Conservation (phyloP, 257 asterid genomes). For the Capsicum rhomboideum region DNA sequence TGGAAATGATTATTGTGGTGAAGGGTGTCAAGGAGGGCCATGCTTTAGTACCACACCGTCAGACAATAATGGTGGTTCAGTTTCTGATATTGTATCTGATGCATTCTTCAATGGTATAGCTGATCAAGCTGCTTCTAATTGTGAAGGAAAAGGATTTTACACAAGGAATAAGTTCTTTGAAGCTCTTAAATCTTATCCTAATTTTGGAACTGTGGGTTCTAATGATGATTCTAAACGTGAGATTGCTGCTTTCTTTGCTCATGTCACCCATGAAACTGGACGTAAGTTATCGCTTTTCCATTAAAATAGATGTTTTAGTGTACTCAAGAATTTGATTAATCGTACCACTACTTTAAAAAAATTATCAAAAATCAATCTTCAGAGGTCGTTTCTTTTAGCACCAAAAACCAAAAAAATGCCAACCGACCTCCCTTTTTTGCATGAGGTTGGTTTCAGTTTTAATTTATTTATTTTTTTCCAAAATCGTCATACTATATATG, state of each 20-base stretch:
- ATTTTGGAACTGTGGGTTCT: constrained; percentile 38
- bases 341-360: not conserved
- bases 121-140: constrained; percentile 19
- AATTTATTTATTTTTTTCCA: too few relatives aligned
- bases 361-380: not conserved
- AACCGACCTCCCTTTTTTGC: not conserved
- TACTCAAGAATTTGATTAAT: not conserved
- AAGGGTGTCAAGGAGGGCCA: constrained; percentile 40
- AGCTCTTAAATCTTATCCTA: constrained; percentile 22
- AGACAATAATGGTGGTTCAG: not conserved
- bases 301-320: not conserved
- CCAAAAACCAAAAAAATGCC: not conserved
- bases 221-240: constrained; percentile 29
- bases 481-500: not conserved
- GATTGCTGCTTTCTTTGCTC: constrained; percentile 53
- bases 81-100: constrained; percentile 11
- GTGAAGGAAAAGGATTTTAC: constrained; percentile 35
- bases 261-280: constrained; percentile 44
- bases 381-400: not conserved
- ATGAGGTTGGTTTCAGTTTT: not conserved
- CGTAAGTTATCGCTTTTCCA: not conserved
- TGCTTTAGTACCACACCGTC: not conserved
- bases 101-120: constrained; percentile 26
- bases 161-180: constrained; percentile 31
- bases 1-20: constrained; percentile 29